These are phyloP conservation scores for Citrus mangshanensis DNA, from an alignment of 345 rosid genomes.

Conservation along the genomic window DNA sequence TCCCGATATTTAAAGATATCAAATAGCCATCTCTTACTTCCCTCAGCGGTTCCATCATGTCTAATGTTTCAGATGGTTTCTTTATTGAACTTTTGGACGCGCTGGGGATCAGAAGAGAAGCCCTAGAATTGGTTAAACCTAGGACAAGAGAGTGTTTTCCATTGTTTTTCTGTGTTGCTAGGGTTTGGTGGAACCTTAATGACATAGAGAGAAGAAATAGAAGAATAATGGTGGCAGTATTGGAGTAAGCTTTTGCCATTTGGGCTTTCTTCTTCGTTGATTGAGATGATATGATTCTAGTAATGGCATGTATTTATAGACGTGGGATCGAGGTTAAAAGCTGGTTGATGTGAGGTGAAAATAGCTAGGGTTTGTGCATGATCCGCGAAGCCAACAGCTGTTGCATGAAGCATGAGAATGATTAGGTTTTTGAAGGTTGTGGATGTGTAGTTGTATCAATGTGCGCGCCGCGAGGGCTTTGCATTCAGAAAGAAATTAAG, in stretches of 20 bases:
- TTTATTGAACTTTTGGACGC: conserved; percentile 20
- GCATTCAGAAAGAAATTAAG: neutral
- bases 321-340: neutral
- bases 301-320: conserved; percentile 22
- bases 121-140: conserved; percentile 44
- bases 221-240: conserved; percentile 6
- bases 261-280: neutral
- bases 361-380: neutral
- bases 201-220: conserved; percentile 23
- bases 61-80: conserved; percentile 27
- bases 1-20: conserved; percentile 63
- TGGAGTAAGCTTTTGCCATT: conserved; percentile 19
- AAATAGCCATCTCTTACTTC: conserved; percentile 77
- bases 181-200: conserved; percentile 21
- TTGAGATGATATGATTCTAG: conserved; percentile 1
- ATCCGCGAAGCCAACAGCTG: neutral
- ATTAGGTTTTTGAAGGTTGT: neutral
- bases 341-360: neutral
- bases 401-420: neutral
- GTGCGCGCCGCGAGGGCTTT: neutral
- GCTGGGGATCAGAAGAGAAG: conserved; percentile 36
- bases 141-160: conserved; percentile 34
- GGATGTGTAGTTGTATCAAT: neutral
- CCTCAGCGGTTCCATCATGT: conserved; percentile 51
- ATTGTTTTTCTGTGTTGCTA: conserved; percentile 36